Conservation (phyloP, 352 stramenopile genomes). For the Detonula confervacea region DNA sequence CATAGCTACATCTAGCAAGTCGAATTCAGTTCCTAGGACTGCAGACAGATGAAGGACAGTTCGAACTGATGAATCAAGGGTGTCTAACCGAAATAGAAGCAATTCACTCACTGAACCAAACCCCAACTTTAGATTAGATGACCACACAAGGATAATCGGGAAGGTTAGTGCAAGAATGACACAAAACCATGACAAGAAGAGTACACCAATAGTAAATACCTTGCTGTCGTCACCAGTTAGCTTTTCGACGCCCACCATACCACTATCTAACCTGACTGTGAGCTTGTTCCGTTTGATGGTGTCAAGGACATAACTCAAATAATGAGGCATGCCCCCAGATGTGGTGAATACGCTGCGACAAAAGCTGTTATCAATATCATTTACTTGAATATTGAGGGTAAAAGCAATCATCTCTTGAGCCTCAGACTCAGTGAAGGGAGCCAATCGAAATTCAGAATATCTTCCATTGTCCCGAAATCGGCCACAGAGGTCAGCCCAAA, state of each 20-base stretch:
- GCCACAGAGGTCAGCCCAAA: slow-evolving; percentile 60
- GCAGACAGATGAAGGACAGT: slow-evolving; percentile 62
- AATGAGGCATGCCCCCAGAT: slow-evolving; percentile 70
- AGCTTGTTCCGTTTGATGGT: slow-evolving; percentile 60
- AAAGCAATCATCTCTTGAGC: slow-evolving; percentile 60
- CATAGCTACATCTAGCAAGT: slow-evolving; percentile 59
- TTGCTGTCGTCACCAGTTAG: slow-evolving; percentile 22
- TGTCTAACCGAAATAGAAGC: slow-evolving; percentile 67
- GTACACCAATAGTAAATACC: slow-evolving; percentile 27
- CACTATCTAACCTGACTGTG: slow-evolving; percentile 41
- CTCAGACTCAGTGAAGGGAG: slow-evolving; percentile 53
- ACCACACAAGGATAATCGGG: neutral
- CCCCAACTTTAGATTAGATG: slow-evolving; percentile 16
- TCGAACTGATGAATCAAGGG: slow-evolving; percentile 60
- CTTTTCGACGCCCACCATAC: slow-evolving; percentile 44
- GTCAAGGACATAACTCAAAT: slow-evolving; percentile 66
- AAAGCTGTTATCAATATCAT: slow-evolving; percentile 57
- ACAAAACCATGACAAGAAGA: slow-evolving; percentile 13
- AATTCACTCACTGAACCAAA: slow-evolving; percentile 63
- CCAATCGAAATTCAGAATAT: slow-evolving; percentile 59
- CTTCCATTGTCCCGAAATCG: slow-evolving; percentile 31
- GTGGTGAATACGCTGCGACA: slow-evolving; percentile 50
- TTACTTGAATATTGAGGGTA: slow-evolving; percentile 43
- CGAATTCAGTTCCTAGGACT: slow-evolving; percentile 69
- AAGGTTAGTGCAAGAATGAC: neutral